Base-by-base conservation (phyloP, 164 flowering plant species). In the Litsea cubeba region DNA sequence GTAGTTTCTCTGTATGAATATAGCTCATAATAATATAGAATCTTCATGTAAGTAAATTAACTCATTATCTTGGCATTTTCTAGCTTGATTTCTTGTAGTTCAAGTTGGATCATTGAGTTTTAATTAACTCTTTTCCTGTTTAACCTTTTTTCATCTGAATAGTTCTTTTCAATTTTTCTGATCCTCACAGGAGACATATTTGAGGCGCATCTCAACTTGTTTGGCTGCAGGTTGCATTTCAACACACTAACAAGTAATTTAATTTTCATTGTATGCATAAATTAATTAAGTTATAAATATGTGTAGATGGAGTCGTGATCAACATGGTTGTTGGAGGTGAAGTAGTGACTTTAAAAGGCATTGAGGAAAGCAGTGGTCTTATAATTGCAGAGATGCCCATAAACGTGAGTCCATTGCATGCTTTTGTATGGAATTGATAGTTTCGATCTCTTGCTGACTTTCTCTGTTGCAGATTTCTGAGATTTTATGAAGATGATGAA, bases 301-400 rank as follows among this genome's bases (percentile, higher is more conserved):
- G n/a, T 82, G 82, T 88, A 96, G 98, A 94, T 88, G 99, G 98
- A 60, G 87, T 94, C 57, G 94, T 94, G 72, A 91, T 94, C 75
- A 96, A 91, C 82, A 91, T 94, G 97, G 97, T 94, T 81, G 95
- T 89, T 75, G 99, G 99, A 32, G 99, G 99, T 81, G 99, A 95
- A 86, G 98, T 96, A 64, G 88, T 87, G 69, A 86, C 88, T 76
- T 87, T 96, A 71, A 94, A 86, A 85, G 82, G 83, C 82, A 79
- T 94, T 68, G 98, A 92, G 79, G 98, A 94, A 82, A 84, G 86
- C 83, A 87, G 84, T 72, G 80, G 82, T 70, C 88, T 94, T 74
- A 74, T 88, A 70, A 88, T 91, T 75, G 90, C 88, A 35, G 97
- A 94, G 83, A 91, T 94, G 97, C 97, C 98, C 70, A 88, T 94